Conservation (phyloP, 208 protist species). For the Acanthamoeba healyi region DNA sequence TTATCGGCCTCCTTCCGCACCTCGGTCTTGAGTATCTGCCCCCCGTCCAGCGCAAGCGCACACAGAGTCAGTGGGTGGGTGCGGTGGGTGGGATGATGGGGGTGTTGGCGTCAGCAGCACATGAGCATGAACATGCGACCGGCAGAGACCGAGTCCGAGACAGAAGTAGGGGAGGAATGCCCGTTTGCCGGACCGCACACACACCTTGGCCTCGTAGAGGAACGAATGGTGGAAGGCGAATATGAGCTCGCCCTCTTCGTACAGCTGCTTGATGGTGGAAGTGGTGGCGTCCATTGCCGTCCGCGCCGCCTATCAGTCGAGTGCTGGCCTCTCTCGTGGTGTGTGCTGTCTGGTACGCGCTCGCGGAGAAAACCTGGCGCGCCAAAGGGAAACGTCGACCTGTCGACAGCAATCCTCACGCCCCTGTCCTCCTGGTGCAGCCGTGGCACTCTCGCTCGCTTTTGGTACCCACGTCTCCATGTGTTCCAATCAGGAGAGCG, state of each 20-base stretch:
- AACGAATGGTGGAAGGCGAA: constrained; percentile 74
- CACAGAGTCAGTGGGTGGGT: neutral
- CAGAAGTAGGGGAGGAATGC: no score
- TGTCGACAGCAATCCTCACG: no score
- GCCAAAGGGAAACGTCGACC: no score
- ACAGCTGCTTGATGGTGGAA: constrained; percentile 43
- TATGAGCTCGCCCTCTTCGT: constrained; percentile 58
- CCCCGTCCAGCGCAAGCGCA: neutral
- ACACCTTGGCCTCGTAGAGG: constrained; percentile 72
- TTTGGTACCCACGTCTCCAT: no score
- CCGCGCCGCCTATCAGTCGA: neutral
- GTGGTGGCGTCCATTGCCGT: neutral
- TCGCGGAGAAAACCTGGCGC: no score
- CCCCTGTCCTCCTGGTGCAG: no score
- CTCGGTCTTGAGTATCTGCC: constrained; percentile 56
- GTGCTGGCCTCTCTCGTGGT: neutral
- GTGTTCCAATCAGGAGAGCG: no score
- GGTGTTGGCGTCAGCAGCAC: neutral
- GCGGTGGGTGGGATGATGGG: no score
- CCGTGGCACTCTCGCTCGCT: no score
- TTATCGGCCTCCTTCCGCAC: constrained; percentile 56
- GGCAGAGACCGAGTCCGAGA: neutral
- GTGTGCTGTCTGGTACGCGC: no score
- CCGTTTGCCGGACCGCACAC: no score
- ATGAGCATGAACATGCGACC: neutral